Conservation (phyloP, 176 grass and related monocot species). For the Hyparrhenia diplandra region DNA sequence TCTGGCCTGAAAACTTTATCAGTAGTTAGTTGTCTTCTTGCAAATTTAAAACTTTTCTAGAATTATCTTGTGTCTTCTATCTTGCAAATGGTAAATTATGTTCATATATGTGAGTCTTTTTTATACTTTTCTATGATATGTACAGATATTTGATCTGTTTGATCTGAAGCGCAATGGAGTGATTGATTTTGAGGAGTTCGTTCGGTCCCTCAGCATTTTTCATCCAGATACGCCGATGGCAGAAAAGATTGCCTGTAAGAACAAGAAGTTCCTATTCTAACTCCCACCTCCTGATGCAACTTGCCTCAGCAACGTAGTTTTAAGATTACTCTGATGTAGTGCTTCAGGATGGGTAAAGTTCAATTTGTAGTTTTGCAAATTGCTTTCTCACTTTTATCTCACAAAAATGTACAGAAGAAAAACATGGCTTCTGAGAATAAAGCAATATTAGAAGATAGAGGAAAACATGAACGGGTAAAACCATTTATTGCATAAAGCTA, state of each 20-base stretch:
- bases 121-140: neutral
- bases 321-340: neutral
- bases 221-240: conserved; percentile 61
- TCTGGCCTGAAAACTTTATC: neutral
- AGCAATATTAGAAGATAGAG: neutral
- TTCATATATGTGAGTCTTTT: neutral
- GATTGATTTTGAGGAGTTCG: conserved; percentile 82
- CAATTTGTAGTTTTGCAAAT: neutral
- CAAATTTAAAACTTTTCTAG: neutral
- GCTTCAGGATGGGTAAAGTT: neutral
- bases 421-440: neutral
- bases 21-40: neutral
- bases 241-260: conserved; percentile 76
- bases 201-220: conserved; percentile 75
- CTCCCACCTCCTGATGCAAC: neutral
- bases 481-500: neutral
- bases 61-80: neutral
- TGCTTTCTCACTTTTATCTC: neutral
- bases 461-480: neutral
- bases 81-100: neutral
- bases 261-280: neutral
- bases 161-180: conserved; percentile 71
- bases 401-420: neutral
- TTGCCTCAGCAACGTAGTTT: neutral
- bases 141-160: conserved; percentile 94